Base-by-base conservation (phyloP, 139 green algal genomes). In the Chlorella sp. region DNA sequence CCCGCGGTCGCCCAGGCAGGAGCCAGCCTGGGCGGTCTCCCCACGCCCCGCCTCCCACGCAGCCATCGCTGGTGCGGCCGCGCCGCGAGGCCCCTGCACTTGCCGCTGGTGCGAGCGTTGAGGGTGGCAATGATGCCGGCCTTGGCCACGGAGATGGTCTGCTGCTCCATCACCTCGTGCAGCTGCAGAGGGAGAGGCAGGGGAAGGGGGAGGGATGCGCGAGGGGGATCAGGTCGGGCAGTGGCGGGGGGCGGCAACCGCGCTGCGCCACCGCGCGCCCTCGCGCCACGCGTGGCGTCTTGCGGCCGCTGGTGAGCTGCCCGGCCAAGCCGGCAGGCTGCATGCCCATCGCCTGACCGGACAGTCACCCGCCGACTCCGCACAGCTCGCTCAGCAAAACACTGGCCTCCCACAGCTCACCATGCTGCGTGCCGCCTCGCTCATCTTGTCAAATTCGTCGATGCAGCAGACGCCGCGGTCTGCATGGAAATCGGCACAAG, bases 401-500 rank as follows among this genome's bases (percentile, higher is more conserved):
- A n/a, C n/a, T n/a, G n/a, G n/a, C n/a, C 19, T 23, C 19, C 53
- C n/a, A 23, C 27, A 23, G 12, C 75, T 64, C 75, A 93, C 84
- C 90, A 97, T 97, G 78, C 79, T 91, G 40, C 96, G 84, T 11
- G 94, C 94, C n/a, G 81, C 81, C 33, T 99, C 96, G 73, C 84
- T 94, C 92, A 99, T 98, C 87, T 99, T 99, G 88, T 99, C 95
- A 82, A 99, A 99, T 89, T 99, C 95, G 80, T 99, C 95, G 78
- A 99, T 99, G 90, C 94, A 98, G 92, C 95, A 99, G 23, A 98
- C 86, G 76, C 95, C 95, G n/a, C n/a, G n/a, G n/a, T n/a, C n/a
- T n/a, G n/a, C n/a, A n/a, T n/a, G n/a, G n/a, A n/a, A n/a, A n/a
- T n/a, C n/a, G n/a, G n/a, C n/a, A n/a, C n/a, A n/a, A n/a, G n/a